phyloP scores from a whole-genome alignment of 2,329 filamentous ascomycete species.

The Aspergillus pseudoterreus region DNA sequence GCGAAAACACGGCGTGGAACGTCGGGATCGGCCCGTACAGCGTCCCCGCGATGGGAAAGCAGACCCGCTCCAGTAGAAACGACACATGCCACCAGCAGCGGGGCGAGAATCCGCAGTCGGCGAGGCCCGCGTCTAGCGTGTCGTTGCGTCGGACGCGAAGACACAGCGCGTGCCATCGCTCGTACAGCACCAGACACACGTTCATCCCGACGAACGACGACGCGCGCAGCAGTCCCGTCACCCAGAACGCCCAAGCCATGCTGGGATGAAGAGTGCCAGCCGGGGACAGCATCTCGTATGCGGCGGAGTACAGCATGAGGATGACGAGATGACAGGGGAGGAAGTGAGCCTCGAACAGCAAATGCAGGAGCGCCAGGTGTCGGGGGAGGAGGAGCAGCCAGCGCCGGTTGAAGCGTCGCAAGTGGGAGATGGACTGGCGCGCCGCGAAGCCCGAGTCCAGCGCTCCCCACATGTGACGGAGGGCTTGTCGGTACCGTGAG shows the following conservation, averaged over 20 bases:
- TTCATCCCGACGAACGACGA: slow-evolving; percentile 61
- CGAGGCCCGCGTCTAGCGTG: slow-evolving; percentile 62
- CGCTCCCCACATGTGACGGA: slow-evolving; percentile 74
- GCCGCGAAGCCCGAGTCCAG: slow-evolving; percentile 66
- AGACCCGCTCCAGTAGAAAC: slow-evolving; percentile 60
- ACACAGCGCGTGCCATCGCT: slow-evolving; percentile 62
- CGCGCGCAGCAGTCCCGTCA: slow-evolving; percentile 59
- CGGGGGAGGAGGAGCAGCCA: slow-evolving; percentile 24
- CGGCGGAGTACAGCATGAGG: slow-evolving; percentile 58
- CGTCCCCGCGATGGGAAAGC: slow-evolving; percentile 65
- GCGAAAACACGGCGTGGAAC: slow-evolving; percentile 63
- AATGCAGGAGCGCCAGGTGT: slow-evolving; percentile 59
- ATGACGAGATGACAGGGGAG: slow-evolving; percentile 65
- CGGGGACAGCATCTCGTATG: slow-evolving; percentile 56
- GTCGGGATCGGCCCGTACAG: slow-evolving; percentile 66
- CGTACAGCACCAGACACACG: slow-evolving; percentile 64
- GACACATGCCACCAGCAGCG: slow-evolving; percentile 54
- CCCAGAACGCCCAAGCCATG: slow-evolving; percentile 57
- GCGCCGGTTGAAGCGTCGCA: slow-evolving; percentile 4
- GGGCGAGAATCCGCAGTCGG: slow-evolving; percentile 60
- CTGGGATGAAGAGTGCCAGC: slow-evolving; percentile 49
- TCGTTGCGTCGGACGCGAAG: slow-evolving; percentile 60
- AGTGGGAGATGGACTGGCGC: slow-evolving; percentile 45
- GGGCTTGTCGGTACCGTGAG: slow-evolving; percentile 67
- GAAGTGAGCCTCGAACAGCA: slow-evolving; percentile 72